Evolutionary conservation across 2,329 filamentous ascomycete species (phyloP).

Genomic region (Cordyceps pruinosa): DNA sequence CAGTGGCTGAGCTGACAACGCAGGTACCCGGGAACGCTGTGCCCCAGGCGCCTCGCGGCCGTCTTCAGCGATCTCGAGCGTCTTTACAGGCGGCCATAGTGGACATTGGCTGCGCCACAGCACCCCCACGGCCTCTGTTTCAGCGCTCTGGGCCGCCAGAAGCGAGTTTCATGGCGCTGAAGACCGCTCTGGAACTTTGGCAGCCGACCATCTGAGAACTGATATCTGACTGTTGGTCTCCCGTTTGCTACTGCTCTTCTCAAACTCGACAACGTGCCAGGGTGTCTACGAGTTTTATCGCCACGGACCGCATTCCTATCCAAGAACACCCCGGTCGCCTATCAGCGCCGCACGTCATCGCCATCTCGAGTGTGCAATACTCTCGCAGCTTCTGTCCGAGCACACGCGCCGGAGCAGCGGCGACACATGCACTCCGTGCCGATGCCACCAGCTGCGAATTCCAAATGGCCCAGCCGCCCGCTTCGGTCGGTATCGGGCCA

Average conservation of each 20-base stretch:
- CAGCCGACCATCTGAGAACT: neutral
- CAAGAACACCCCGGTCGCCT: neutral
- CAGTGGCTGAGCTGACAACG: too few species aligned
- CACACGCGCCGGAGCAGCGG: neutral
- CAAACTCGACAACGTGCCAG: neutral
- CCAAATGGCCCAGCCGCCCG: neutral
- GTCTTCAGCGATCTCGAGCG: too few species aligned
- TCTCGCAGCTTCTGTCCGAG: neutral
- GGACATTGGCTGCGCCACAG: neutral
- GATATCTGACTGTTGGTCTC: neutral
- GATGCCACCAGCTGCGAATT: neutral
- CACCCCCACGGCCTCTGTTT: neutral
- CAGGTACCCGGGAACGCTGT: too few species aligned
- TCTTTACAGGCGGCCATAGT: neutral
- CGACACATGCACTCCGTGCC: neutral
- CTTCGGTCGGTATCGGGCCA: neutral
- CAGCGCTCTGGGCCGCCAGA: neutral
- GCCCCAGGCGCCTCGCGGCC: too few species aligned
- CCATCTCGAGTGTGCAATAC: neutral
- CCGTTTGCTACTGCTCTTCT: neutral
- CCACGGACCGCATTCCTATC: neutral
- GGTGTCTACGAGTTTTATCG: neutral
- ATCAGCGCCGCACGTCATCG: neutral
- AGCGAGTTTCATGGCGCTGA: neutral
- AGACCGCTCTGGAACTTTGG: neutral